A percentile compares a stretch with the other conserved stretches of the same genome.
Conservation (phyloP, 768 basidiomycete species). For the Tulasnella sp. region DNA sequence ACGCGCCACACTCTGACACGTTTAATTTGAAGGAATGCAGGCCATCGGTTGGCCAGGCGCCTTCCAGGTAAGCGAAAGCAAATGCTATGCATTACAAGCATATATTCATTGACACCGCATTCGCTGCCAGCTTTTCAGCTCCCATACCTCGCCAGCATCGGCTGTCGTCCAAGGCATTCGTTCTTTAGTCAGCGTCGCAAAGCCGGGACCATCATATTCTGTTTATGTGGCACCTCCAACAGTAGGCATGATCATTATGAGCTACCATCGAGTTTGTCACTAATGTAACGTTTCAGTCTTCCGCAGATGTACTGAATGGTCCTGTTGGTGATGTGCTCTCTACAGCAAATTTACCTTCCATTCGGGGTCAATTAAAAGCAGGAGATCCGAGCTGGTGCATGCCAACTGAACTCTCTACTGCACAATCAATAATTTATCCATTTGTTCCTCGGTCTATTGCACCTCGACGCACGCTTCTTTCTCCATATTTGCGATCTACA, state of each 20-base stretch:
- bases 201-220: not conserved
- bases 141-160: not conserved
- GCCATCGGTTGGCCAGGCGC: slow-evolving; percentile 4
- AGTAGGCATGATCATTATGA: no score
- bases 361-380: no score
- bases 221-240: no score
- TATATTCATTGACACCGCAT: not conserved
- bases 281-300: no score
- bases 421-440: no score
- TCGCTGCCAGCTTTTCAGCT: not conserved
- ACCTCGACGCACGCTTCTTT: not conserved
- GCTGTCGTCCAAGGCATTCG: not conserved
- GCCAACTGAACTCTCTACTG: no score
- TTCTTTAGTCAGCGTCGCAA: not conserved
- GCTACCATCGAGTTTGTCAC: no score
- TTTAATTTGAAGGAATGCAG: slow-evolving; percentile 11
- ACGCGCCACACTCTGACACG: no score
- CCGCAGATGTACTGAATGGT: no score
- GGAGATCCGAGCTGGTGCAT: no score
- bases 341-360: no score
- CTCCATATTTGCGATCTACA: not conserved
- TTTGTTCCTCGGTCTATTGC: not conserved
- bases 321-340: no score
- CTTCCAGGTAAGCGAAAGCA: not conserved
- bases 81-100: not conserved